These are phyloP conservation scores for Coniophora puteana DNA, from an alignment of 1,284 basidiomycete species.

Conservation along the genomic window DNA sequence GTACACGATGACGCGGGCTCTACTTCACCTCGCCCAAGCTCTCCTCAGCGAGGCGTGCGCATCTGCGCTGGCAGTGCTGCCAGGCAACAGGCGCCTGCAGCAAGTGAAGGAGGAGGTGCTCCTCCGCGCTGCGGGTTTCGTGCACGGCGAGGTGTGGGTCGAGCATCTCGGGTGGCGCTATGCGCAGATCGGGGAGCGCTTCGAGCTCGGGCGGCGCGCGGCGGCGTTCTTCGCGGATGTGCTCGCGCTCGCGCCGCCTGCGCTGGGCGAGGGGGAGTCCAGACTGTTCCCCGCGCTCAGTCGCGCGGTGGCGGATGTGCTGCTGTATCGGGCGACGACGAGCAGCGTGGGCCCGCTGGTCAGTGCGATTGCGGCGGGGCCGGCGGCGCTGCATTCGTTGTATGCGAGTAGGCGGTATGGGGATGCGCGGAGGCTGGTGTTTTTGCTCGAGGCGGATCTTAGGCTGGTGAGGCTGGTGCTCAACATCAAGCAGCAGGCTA, in stretches of 20 bases:
- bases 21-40: conserved; percentile 73
- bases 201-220: conserved; percentile 73
- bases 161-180: conserved; percentile 85
- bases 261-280: conserved; percentile 42
- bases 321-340: conserved; percentile 68
- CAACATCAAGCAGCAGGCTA: conserved; percentile 55
- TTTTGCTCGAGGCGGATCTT: conserved; percentile 65
- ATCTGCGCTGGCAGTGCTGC: conserved; percentile 48
- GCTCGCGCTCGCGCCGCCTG: conserved; percentile 57
- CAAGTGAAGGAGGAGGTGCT: conserved; percentile 82
- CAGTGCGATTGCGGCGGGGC: conserved; percentile 59
- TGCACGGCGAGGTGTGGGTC: conserved; percentile 84
- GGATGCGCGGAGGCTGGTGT: conserved; percentile 67
- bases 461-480: conserved; percentile 59
- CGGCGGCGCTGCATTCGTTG: conserved; percentile 55
- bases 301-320: conserved; percentile 58
- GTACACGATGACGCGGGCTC: conserved; percentile 76
- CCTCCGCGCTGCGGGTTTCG: conserved; percentile 69
- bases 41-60: conserved; percentile 73
- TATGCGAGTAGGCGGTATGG: conserved; percentile 60
- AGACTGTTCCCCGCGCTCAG: conserved; percentile 57
- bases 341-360: conserved; percentile 76
- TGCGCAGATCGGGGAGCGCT: conserved; percentile 69
- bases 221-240: conserved; percentile 65
- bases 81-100: conserved; percentile 54